Base-by-base conservation (phyloP, 768 basidiomycete species). In the Udeniomyces megalosporus region DNA sequence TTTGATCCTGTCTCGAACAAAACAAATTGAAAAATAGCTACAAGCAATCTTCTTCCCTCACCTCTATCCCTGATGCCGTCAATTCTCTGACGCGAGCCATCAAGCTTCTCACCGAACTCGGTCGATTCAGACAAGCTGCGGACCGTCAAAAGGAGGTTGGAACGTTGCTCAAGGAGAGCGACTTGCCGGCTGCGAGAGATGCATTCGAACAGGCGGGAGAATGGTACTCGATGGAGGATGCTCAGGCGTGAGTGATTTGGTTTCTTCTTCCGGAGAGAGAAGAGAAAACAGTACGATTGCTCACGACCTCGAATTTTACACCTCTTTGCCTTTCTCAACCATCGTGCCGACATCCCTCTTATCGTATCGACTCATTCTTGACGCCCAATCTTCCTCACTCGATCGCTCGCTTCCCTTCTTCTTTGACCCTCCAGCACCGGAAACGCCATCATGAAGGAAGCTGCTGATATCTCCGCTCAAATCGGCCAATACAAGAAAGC, bases 151-250 rank as follows among this genome's bases (percentile, higher is more conserved):
- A 75, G 69, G 72, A 72, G 70, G 73, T 71, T 38, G 60, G 67
- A 48, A 54, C 7, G 0, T 45, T 65, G 20, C 58, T 65, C 46
- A 65, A 65, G 53, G 63, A 65, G 45, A 38, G 32, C 42, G 72
- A 75, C 48, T 76, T 92, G 34, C 80, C 80, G 15, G 85, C 83
- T 68, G 91, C 91, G 58, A 88, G 88, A 70, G 90, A 96, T 63
- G 89, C 88, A 74, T 90, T 83, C 68, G 85, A 84, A 71, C 78
- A 85, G 53, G 95, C 95, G 14, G 93, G 84, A 28, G 91, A 99
- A 46, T 93, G 93, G 89, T 97, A 99, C 76, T 79, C 83, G n/a
- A 85, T 90, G 69, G 95, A 99, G 74, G 95, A 97, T 76, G 91
- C 95, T 14, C 80, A 82, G 66, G 91, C 93, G 93, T 95, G 77